These are phyloP conservation scores for Endogone sp. DNA, from an alignment of 192 early-diverging fungal species.

Conservation along the genomic window DNA sequence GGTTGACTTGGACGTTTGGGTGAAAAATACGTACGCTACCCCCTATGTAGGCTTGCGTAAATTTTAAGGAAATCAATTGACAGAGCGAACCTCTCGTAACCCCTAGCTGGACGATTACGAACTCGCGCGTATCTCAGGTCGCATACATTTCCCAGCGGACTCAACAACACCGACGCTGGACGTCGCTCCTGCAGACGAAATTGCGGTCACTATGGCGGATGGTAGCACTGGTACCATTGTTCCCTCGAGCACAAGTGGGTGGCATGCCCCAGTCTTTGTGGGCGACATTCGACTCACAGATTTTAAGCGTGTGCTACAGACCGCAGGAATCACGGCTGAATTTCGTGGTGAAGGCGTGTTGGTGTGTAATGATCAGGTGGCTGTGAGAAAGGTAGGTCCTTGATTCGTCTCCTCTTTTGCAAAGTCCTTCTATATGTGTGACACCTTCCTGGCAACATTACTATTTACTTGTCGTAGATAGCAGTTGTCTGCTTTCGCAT, in stretches of 20 bases:
- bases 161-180: slow-evolving; percentile 75
- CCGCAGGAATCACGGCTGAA: slow-evolving; percentile 71
- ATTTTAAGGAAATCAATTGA: background rate
- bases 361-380: slow-evolving; percentile 77
- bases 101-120: slow-evolving; percentile 69
- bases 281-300: slow-evolving; percentile 85
- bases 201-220: background rate
- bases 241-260: slow-evolving; percentile 16
- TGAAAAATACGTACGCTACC: background rate
- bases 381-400: slow-evolving; percentile 52
- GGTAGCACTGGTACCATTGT: background rate
- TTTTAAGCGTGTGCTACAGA: slow-evolving; percentile 66
- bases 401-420: slow-evolving; percentile 1
- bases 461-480: background rate
- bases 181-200: slow-evolving; percentile 41
- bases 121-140: slow-evolving; percentile 72
- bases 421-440: slow-evolving; percentile 2
- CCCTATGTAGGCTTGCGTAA: background rate
- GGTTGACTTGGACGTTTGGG: background rate
- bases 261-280: slow-evolving; percentile 67
- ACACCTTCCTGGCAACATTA: background rate
- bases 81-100: background rate
- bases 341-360: slow-evolving; percentile 83
- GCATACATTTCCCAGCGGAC: slow-evolving; percentile 60
- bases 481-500: background rate